phyloP scores from a whole-genome alignment of 2,329 filamentous ascomycete species.

The Beauveria asiatica region DNA sequence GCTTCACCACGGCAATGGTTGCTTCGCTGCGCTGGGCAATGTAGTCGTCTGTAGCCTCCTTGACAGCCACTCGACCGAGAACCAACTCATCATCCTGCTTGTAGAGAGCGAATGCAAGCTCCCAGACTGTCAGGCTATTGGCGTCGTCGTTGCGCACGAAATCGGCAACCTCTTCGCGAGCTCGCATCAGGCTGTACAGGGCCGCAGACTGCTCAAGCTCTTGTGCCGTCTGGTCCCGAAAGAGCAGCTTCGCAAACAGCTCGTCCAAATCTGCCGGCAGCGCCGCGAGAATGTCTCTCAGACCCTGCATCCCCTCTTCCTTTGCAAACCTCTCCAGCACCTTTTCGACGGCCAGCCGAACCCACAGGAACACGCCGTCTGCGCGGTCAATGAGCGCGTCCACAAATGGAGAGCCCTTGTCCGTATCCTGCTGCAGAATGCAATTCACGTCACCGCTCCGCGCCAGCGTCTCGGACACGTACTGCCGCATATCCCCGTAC shows the following conservation, averaged over 20 bases:
- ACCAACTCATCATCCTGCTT: slow-evolving; percentile 15
- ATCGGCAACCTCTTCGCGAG: slow-evolving; percentile 23
- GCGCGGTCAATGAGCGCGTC: slow-evolving; percentile 17
- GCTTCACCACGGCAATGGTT: slow-evolving; percentile 12
- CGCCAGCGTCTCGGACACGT: slow-evolving; percentile 17
- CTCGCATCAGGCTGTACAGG: slow-evolving; percentile 23
- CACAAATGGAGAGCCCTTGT: slow-evolving; percentile 9
- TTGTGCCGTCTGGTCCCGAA: slow-evolving; percentile 17
- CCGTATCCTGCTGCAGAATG: slow-evolving; percentile 10
- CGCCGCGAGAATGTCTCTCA: slow-evolving; percentile 11
- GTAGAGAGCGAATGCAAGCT: slow-evolving; percentile 23
- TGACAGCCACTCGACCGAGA: slow-evolving; percentile 11
- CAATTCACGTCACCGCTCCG: slow-evolving; percentile 12
- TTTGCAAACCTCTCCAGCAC: slow-evolving; percentile 16
- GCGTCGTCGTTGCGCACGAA: slow-evolving; percentile 25
- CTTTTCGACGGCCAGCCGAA: slow-evolving; percentile 22
- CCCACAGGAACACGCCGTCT: slow-evolving; percentile 28
- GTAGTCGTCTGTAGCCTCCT: slow-evolving; percentile 16
- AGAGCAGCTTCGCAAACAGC: slow-evolving; percentile 23
- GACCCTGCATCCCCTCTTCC: background rate
- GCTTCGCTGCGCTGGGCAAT: slow-evolving; percentile 15
- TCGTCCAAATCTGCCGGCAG: slow-evolving; percentile 21
- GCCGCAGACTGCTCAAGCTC: slow-evolving; percentile 17
- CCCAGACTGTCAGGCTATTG: slow-evolving; percentile 24
- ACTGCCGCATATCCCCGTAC: slow-evolving; percentile 19